Evolutionary conservation across 192 early-diverging fungal genomes (phyloP).

Genomic region (Podila verticillata): DNA sequence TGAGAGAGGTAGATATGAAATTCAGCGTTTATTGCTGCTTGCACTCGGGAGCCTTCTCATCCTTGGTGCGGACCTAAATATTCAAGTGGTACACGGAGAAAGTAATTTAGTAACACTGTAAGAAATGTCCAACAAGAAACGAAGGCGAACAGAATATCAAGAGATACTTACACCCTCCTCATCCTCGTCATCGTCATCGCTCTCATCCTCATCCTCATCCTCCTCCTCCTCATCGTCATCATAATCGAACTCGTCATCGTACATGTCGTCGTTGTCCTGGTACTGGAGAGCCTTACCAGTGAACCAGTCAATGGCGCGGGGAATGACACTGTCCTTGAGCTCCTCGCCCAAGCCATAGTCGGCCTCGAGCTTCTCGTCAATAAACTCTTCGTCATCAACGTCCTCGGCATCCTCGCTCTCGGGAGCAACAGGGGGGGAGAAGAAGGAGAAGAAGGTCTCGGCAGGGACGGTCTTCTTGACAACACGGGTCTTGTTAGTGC

Average conservation of each 20-base stretch:
- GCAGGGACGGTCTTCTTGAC: slow-evolving; percentile 97
- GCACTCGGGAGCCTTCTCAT: slow-evolving; percentile 68
- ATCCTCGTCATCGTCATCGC: slow-evolving; percentile 61
- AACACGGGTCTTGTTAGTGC: slow-evolving; percentile 97
- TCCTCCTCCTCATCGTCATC: slow-evolving; percentile 64
- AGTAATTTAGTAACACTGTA: background rate
- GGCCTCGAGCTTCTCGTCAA: slow-evolving; percentile 83
- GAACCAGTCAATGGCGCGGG: slow-evolving; percentile 97
- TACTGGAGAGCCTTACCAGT: slow-evolving; percentile 96
- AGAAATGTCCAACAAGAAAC: background rate
- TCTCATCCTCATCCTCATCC: slow-evolving; percentile 72
- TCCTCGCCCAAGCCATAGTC: slow-evolving; percentile 99
- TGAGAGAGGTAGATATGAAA: too few relatives aligned
- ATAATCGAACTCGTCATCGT: slow-evolving; percentile 66
- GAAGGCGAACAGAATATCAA: background rate
- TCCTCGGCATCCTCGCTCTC: slow-evolving; percentile 68
- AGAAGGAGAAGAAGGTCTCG: slow-evolving; percentile 99
- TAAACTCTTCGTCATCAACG: slow-evolving; percentile 77
- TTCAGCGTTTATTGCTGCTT: slow-evolving; percentile 49
- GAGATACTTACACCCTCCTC: slow-evolving; percentile 51
- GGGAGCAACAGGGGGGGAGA: slow-evolving; percentile 82
- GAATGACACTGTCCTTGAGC: slow-evolving; percentile 98
- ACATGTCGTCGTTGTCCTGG: slow-evolving; percentile 75
- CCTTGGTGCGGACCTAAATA: slow-evolving; percentile 54
- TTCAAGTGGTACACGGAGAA: background rate